Base-by-base conservation (phyloP, 2,329 filamentous ascomycete genomes). In the Didymella glomerata region DNA sequence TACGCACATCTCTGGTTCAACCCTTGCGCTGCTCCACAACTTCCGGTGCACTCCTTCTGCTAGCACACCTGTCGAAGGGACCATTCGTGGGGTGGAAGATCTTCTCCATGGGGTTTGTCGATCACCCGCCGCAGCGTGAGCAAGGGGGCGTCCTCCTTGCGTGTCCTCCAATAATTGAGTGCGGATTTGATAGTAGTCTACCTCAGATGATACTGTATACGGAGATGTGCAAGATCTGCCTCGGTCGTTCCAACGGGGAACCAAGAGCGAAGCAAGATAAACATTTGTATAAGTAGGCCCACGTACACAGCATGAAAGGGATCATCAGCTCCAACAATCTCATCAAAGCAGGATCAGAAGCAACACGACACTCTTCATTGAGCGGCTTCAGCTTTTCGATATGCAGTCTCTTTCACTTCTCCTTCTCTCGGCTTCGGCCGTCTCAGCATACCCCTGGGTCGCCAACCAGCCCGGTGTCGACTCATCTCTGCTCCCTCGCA, bases 391-490 rank as follows among this genome's bases (percentile, higher is more conserved):
- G 11, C 25, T 46, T 30, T 63, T 36, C 54, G 50, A 11, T 7
- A 69, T 69, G 67, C 64, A 62, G 42, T 28, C 51, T 30, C 57
- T 68, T 40, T 57, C 60, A 40, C 48, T 64, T 51, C 48, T 69
- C 20, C 62, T 67, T n/a, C 48, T 69, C 22, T 63, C 63, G 16
- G 64, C 61, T 24, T 57, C 65, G 16, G 52, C 53, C 11, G 57
- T 60, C n/a, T 54, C 61, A 42, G 61, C 62, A 44, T 69, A 64
- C 48, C 61, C 61, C 34, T 69, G 67, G 67, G 63, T 69, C 28
- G 63, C 61, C 20, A 56, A 51, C 22, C 60, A 64, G 22, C 60
- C 66, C 36, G 66, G 66, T 44, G 66, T 69, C 18, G 64, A 68
- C 48, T 62, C 64, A 16, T 57, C 61, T 11, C 36, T 68, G 9